Evolutionary conservation across 139 green algal species (phyloP).

Genomic region (Micromonas commoda): DNA sequence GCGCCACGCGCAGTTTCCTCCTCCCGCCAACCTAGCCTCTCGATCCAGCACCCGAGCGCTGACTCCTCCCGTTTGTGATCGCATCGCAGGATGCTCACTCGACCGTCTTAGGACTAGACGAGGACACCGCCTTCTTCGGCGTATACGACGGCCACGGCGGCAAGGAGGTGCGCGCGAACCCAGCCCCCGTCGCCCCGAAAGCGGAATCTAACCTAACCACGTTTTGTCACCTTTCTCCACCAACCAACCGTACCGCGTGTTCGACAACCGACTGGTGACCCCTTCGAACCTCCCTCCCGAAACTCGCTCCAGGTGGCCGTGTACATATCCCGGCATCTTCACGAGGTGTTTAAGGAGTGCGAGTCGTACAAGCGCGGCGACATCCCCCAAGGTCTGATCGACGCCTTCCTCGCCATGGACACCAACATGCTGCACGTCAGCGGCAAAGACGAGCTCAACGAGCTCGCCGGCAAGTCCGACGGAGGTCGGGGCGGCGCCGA

Average conservation of each 20-base stretch:
- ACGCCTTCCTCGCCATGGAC: neutral
- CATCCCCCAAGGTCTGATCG: neutral
- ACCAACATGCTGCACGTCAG: neutral
- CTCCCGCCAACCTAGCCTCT: too few relatives aligned
- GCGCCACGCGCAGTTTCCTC: too few relatives aligned
- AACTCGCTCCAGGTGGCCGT: neutral
- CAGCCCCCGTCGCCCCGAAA: neutral
- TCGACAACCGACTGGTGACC: too few relatives aligned
- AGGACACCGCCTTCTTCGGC: conserved; percentile 41
- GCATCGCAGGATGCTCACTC: conserved; percentile 30
- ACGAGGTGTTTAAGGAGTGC: neutral
- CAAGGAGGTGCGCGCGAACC: conserved; percentile 33
- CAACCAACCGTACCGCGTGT: too few relatives aligned
- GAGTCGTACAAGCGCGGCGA: neutral
- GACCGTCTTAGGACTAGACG: conserved; percentile 6
- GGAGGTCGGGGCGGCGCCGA: too few relatives aligned
- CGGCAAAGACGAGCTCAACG: neutral
- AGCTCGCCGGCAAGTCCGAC: neutral
- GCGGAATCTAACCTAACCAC: too few relatives aligned
- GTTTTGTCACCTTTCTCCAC: neutral
- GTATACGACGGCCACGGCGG: conserved; percentile 83
- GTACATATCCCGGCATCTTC: conserved; percentile 1
- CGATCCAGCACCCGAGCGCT: too few relatives aligned
- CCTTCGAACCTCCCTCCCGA: too few relatives aligned
- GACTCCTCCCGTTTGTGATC: neutral